A percentile compares a stretch with the other conserved stretches of the same genome.
Conservation (phyloP, 495 filamentous ascomycete species). For the Barbatosphaeria neglecta region DNA sequence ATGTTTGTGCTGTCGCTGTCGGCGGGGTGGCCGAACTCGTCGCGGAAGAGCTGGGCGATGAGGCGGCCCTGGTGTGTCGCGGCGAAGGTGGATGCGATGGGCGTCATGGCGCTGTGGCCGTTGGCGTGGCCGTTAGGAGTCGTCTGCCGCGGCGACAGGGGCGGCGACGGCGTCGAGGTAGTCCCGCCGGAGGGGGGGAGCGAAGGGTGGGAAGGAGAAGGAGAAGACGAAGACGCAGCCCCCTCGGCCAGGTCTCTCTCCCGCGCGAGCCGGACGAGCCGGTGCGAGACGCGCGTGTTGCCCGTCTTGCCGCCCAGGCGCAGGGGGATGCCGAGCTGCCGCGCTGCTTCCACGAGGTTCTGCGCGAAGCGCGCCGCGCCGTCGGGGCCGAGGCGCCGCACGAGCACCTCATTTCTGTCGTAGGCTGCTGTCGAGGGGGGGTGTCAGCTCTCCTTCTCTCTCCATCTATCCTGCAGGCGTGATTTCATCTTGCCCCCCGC, state of each 20-base stretch:
- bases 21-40: not conserved
- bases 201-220: not conserved
- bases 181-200: not conserved
- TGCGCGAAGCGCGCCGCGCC: slow-evolving; percentile 3
- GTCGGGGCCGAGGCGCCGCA: slow-evolving; percentile 4
- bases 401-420: slow-evolving; percentile 5
- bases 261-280: slow-evolving; percentile 57
- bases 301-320: slow-evolving; percentile 61
- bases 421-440: slow-evolving; percentile 1
- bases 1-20: too few relatives aligned
- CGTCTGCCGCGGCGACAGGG: not conserved
- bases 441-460: not conserved
- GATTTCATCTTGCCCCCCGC: not conserved
- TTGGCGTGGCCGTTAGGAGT: not conserved
- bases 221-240: not conserved
- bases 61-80: not conserved
- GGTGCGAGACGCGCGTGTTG: slow-evolving; percentile 63
- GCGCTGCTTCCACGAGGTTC: slow-evolving; percentile 6
- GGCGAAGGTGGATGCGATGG: not conserved
- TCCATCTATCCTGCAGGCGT: not conserved
- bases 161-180: not conserved
- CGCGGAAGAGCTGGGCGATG: not conserved
- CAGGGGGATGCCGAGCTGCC: slow-evolving; percentile 49
- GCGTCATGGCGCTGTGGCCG: not conserved
- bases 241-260: slow-evolving; percentile 32